Percentiles rank a stretch among this genome's conserved stretches.
Conservation (phyloP, 345 rosid genomes). For the Linum tenue region DNA sequence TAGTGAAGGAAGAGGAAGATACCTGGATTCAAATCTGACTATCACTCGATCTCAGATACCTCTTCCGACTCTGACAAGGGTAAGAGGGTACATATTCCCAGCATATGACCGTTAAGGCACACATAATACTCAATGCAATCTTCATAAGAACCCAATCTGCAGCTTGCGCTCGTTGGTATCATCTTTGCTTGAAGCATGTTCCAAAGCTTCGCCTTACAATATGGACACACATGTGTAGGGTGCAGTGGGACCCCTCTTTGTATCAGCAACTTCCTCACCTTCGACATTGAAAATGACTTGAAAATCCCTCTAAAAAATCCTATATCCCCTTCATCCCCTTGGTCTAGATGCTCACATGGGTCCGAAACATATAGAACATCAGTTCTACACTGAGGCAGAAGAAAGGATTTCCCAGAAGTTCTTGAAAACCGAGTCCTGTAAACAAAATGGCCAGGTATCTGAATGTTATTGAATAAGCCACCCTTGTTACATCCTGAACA, state of each 20-base stretch:
- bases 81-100: slow-evolving; percentile 80
- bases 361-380: slow-evolving; percentile 91
- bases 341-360: slow-evolving; percentile 95
- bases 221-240: slow-evolving; percentile 79
- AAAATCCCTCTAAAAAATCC: slow-evolving; percentile 95
- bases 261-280: slow-evolving; percentile 71
- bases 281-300: slow-evolving; percentile 69
- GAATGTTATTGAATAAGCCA: slow-evolving; percentile 56
- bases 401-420: slow-evolving; percentile 94
- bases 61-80: slow-evolving; percentile 89
- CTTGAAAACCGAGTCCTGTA: slow-evolving; percentile 80
- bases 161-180: slow-evolving; percentile 95
- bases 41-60: slow-evolving; percentile 55
- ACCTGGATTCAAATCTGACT: slow-evolving; percentile 26
- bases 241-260: slow-evolving; percentile 56
- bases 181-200: slow-evolving; percentile 86
- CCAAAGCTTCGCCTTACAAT: slow-evolving; percentile 92
- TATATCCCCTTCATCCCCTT: slow-evolving; percentile 91
- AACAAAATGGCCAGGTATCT: slow-evolving; percentile 86
- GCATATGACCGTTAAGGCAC: slow-evolving; percentile 93
- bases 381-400: slow-evolving; percentile 72
- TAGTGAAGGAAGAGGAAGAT: slow-evolving; percentile 1
- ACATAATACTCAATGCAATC: slow-evolving; percentile 84
- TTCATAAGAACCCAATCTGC: slow-evolving; percentile 82
- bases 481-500: slow-evolving; percentile 77